These are phyloP conservation scores for Quercus cerris DNA, from an alignment of 306 rosid genomes.

Conservation along the genomic window DNA sequence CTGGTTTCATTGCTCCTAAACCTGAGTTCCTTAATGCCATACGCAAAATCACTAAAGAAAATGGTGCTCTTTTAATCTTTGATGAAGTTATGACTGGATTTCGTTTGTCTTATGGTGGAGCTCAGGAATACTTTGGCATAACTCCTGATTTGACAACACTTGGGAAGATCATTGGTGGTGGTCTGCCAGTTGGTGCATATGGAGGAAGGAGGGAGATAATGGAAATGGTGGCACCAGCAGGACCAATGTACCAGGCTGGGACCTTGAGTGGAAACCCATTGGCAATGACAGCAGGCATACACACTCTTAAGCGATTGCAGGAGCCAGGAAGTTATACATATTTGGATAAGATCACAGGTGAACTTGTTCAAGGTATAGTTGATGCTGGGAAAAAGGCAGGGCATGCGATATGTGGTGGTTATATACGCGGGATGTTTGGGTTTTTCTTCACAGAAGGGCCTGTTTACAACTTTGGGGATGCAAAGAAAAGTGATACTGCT, in stretches of 20 bases:
- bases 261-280: no score
- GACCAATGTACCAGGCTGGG: no score
- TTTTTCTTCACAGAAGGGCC: constrained; percentile 61
- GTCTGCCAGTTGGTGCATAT: constrained; percentile 71
- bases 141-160: constrained; percentile 86
- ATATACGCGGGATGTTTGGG: constrained; percentile 91
- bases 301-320: no score
- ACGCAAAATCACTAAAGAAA: constrained; percentile 67
- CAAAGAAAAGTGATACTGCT: constrained; percentile 75
- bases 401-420: constrained; percentile 88
- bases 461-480: constrained; percentile 51
- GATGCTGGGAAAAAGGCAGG: constrained; percentile 86
- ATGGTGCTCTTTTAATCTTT: constrained; percentile 69
- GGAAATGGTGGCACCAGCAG: no score
- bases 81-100: constrained; percentile 78
- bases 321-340: no score
- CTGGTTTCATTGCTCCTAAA: constrained; percentile 79
- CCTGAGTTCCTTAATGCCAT: constrained; percentile 65
- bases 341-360: constrained; percentile 65
- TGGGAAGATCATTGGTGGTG: constrained; percentile 97
- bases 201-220: no score
- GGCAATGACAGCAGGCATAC: no score
- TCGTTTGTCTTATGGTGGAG: no score
- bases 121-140: constrained; percentile 80
- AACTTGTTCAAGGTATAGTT: constrained; percentile 73